Base-by-base conservation (phyloP, 1,139 yeast genomes). In the Cylindricascospora bacillispora region DNA sequence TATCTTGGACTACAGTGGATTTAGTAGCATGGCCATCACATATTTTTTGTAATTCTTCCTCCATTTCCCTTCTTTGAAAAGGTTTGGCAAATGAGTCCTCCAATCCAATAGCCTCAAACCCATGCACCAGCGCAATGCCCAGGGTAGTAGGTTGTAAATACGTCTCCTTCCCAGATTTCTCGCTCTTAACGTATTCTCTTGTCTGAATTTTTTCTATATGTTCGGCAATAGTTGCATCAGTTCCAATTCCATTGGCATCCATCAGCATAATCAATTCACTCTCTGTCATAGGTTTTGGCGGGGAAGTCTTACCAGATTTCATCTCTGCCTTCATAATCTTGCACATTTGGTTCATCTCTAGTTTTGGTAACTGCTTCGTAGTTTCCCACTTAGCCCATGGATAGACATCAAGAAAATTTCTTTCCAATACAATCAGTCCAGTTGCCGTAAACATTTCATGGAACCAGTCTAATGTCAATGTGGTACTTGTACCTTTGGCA, bases 191-290 rank as follows among this genome's bases (percentile, higher is more conserved):
- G 47, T 86, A 92, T 19, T 73, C 71, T 32, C 98, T 58, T 7
- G 54, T 53, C 15, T 68, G 58, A 27, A 92, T 74, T 47, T 81
- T 86, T 36, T 80, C 86, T 22, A 92, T 89, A 54, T 92, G 99
- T 26, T 89, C 98, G 0, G 98, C 98, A 59, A 92, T 92, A 0
- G 99, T 92, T 1, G 99, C 98, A 60, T 92, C 99, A 0, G 99
- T 92, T 1, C 99, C 99, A 28, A 92, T 92, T 0, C 97, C 97
- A 56, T 92, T 92, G 5, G 73, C 82, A 58, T 92, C 98, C 99
- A 92, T 92, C 30, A 89, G 59, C 7, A 85, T 79, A 57, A 92
- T 83, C 22, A 92, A 63, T 46, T 89, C 98, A 0, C 95, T 67
- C 54, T 92, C 99, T 0, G 98, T 86, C 65, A 92, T 68, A 33